A percentile compares a stretch with the other conserved stretches of the same genome.
Evolutionary conservation across 192 early-diverging fungal genomes (phyloP).

Genomic region (Allomyces arbusculus): DNA sequence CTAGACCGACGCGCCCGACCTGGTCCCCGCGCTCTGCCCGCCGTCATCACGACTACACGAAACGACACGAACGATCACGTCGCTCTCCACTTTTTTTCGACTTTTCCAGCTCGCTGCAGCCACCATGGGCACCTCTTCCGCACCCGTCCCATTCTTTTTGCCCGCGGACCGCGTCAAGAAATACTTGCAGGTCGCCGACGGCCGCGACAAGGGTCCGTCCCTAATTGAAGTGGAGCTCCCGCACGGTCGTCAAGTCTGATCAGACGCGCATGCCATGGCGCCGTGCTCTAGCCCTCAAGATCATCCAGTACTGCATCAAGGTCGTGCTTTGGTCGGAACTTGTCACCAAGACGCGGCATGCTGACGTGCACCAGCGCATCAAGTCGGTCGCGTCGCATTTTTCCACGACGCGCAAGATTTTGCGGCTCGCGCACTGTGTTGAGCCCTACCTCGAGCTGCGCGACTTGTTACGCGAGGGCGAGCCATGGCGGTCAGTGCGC

Average conservation of each 20-base stretch:
- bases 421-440: constrained; percentile 48
- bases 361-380: constrained; percentile 7
- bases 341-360: constrained; percentile 6
- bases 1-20: too few species aligned
- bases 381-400: constrained; percentile 40
- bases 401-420: constrained; percentile 48
- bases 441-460: constrained; percentile 38
- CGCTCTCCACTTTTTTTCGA: too few species aligned
- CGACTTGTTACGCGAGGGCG: constrained; percentile 5
- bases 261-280: too few species aligned
- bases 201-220: constrained; percentile 45
- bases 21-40: too few species aligned
- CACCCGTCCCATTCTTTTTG: too few species aligned
- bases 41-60: too few species aligned
- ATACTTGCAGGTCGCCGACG: constrained; percentile 48
- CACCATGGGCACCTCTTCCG: too few species aligned
- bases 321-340: constrained; percentile 32
- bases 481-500: neutral
- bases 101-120: too few species aligned
- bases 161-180: constrained; percentile 5
- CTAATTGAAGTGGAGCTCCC: too few species aligned
- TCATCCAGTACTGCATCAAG: constrained; percentile 55
- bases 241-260: too few species aligned
- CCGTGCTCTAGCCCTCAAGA: constrained; percentile 27
- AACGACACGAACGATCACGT: too few species aligned